Evolutionary conservation across 2,329 filamentous ascomycete species (phyloP).

Genomic region (Xylaria sp.): DNA sequence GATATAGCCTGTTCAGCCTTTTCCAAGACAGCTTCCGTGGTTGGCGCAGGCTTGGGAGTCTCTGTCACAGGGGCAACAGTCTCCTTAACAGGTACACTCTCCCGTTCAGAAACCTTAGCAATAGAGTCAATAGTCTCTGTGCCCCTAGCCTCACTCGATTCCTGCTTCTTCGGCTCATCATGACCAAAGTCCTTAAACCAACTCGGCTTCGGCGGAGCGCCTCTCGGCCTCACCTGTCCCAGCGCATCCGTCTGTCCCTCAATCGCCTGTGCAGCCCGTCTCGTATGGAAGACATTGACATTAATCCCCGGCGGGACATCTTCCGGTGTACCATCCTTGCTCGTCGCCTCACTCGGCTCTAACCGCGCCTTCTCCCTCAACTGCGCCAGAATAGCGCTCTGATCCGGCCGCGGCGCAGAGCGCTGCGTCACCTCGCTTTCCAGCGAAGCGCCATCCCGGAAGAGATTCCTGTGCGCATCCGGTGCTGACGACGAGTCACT

Average conservation of each 20-base stretch:
- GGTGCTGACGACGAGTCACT: background rate
- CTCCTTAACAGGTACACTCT: too few species aligned
- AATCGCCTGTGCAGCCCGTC: slow-evolving; percentile 41
- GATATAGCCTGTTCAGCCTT: background rate
- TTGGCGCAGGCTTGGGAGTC: background rate
- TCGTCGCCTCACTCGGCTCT: slow-evolving; percentile 1
- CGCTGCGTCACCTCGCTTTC: slow-evolving; percentile 12
- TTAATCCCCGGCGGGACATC: slow-evolving; percentile 39
- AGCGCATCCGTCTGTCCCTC: slow-evolving; percentile 27
- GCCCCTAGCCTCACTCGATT: slow-evolving; percentile 5
- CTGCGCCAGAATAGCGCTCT: slow-evolving; percentile 24
- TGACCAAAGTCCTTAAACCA: slow-evolving; percentile 35
- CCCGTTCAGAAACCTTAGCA: too few species aligned
- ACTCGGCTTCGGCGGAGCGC: slow-evolving; percentile 24
- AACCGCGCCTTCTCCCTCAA: slow-evolving; percentile 15
- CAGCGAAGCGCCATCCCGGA: slow-evolving; percentile 7
- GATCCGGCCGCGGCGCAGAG: slow-evolving; percentile 16
- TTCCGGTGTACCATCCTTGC: slow-evolving; percentile 16
- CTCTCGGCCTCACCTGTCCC: slow-evolving; percentile 19
- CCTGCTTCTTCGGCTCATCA: slow-evolving; percentile 17
- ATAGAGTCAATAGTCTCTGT: slow-evolving; percentile 13
- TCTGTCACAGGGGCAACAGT: slow-evolving; percentile 13
- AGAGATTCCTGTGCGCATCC: slow-evolving; percentile 12
- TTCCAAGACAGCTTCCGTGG: background rate
- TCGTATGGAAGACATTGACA: slow-evolving; percentile 46